Evolutionary conservation across 768 basidiomycete genomes (phyloP).

Genomic region (Suillus weaverae): DNA sequence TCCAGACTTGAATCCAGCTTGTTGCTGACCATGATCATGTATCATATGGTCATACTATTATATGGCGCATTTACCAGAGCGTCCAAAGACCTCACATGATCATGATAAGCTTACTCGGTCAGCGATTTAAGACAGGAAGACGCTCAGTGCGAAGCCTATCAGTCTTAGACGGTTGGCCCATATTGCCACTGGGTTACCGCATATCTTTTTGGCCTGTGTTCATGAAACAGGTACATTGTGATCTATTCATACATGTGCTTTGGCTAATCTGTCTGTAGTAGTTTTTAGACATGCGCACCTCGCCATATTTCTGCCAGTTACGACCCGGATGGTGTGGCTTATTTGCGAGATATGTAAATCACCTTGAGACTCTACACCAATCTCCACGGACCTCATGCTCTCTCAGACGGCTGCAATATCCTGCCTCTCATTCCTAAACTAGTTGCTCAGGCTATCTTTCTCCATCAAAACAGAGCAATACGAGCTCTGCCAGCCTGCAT

Average conservation of each 20-base stretch:
- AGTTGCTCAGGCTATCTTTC: slow-evolving; percentile 5
- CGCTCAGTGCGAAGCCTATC: not conserved
- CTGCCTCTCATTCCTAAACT: too few relatives aligned
- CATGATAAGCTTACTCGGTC: too few relatives aligned
- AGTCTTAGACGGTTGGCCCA: not conserved
- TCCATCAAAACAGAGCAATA: slow-evolving; percentile 27
- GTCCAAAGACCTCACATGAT: too few relatives aligned
- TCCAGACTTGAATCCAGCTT: too few relatives aligned
- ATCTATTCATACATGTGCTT: not conserved
- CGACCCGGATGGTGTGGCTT: not conserved
- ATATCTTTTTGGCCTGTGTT: not conserved
- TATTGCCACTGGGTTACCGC: not conserved
- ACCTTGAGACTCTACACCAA: not conserved
- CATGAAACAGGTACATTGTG: not conserved
- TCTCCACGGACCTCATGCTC: slow-evolving; percentile 58
- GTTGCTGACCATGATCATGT: too few relatives aligned
- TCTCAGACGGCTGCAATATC: slow-evolving; percentile 52
- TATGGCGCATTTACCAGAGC: too few relatives aligned
- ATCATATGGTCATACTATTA: too few relatives aligned
- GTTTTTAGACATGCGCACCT: not conserved
- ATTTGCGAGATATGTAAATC: not conserved
- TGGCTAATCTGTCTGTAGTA: not conserved
- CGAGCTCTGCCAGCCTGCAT: slow-evolving; percentile 36
- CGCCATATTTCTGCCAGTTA: not conserved
- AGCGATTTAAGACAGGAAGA: not conserved